A percentile compares a stretch with the other conserved stretches of the same genome.
These are phyloP conservation scores for Plantago ovata DNA, from an alignment of 257 asterid genomes.

Conservation along the genomic window DNA sequence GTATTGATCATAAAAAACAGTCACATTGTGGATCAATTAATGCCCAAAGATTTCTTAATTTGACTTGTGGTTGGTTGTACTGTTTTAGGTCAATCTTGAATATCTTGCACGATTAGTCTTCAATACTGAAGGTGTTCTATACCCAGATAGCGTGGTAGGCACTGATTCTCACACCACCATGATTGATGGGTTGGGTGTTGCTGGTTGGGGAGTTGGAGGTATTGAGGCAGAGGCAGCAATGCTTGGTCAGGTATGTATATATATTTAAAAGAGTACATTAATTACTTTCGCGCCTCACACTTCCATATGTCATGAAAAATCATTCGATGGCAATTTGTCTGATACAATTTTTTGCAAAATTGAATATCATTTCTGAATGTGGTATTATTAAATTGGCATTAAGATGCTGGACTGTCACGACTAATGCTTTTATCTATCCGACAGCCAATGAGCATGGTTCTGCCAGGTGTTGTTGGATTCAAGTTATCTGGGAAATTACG, in stretches of 20 bases:
- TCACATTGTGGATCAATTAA: neutral
- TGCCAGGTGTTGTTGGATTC: conserved; percentile 95
- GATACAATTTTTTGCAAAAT: no score
- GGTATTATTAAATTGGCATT: conserved; percentile 9
- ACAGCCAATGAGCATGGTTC: conserved; percentile 98
- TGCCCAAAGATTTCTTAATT: neutral
- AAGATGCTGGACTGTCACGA: conserved; percentile 16
- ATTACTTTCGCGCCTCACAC: neutral
- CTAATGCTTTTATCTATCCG: conserved; percentile 21
- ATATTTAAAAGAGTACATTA: neutral
- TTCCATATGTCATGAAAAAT: no score
- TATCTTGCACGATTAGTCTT: conserved; percentile 94
- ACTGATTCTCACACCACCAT: conserved; percentile 97
- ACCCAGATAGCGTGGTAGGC: conserved; percentile 97
- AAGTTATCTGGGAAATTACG: conserved; percentile 73
- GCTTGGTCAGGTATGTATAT: conserved; percentile 99
- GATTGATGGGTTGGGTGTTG: conserved; percentile 96
- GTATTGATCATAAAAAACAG: conserved; percentile 40
- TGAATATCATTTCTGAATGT: conserved; percentile 6
- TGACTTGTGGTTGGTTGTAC: conserved; percentile 8
- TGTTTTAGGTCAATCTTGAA: conserved; percentile 81
- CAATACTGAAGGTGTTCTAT: conserved; percentile 71
- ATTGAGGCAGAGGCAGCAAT: conserved; percentile 98
- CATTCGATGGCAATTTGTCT: no score
- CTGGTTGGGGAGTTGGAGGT: conserved; percentile 99